Conservation (phyloP, 352 stramenopile genomes). For the Pythium utonaiense region DNA sequence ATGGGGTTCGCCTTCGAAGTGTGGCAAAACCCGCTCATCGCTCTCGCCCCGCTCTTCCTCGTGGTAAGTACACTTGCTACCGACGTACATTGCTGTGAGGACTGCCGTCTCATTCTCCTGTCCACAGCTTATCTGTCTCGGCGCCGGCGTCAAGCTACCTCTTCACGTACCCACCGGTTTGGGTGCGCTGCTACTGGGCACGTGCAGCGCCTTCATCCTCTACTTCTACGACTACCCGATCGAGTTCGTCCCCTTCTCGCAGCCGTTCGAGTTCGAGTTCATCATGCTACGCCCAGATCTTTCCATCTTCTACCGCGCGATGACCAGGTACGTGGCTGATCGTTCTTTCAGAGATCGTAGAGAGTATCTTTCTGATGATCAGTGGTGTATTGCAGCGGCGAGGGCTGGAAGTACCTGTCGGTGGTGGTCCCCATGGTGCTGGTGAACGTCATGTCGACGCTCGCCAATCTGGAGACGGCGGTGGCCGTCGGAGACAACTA, state of each 20-base stretch:
- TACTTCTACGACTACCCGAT: constrained; percentile 27
- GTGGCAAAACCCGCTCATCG: constrained; percentile 37
- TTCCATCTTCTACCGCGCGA: constrained; percentile 18
- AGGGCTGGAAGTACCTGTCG: constrained; percentile 37
- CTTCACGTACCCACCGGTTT: constrained; percentile 36
- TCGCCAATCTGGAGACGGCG: constrained; percentile 39
- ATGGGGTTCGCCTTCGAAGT: constrained; percentile 48
- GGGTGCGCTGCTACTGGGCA: constrained; percentile 31
- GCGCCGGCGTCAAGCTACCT: constrained; percentile 35
- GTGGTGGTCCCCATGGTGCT: constrained; percentile 43
- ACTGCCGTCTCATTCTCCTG: too few species aligned
- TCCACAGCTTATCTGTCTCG: constrained; percentile 34
- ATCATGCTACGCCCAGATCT: constrained; percentile 20
- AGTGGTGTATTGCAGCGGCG: constrained; percentile 16
- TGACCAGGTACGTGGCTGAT: constrained; percentile 25
- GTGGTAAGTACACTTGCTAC: constrained; percentile 20
- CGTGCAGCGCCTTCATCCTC: constrained; percentile 22
- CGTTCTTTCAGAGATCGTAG: too few species aligned
- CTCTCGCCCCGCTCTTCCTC: constrained; percentile 31
- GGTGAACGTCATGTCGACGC: constrained; percentile 41
- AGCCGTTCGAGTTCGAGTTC: constrained; percentile 28
- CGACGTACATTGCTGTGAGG: not conserved
- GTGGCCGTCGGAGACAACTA: constrained; percentile 40
- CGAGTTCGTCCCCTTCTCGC: constrained; percentile 28
- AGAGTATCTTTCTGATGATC: not conserved